Evolutionary conservation across 192 early-diverging fungal species (phyloP).

Genomic region (Podila clonocystis): DNA sequence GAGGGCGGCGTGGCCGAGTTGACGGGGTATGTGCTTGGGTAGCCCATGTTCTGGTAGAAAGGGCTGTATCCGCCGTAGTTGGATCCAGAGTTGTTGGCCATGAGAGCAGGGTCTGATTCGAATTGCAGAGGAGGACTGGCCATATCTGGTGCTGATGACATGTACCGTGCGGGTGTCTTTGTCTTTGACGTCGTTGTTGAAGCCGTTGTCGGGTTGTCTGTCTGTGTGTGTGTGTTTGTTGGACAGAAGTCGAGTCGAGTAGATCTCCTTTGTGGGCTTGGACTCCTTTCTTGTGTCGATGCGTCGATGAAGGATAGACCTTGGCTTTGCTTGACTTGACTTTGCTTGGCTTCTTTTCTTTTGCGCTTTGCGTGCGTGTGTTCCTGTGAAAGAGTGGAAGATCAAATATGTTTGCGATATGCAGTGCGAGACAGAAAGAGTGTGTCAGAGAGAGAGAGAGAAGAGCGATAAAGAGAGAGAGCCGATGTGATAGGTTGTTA

Average conservation of each 20-base stretch:
- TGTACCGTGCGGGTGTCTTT: neutral
- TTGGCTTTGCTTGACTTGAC: neutral
- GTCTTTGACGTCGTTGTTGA: neutral
- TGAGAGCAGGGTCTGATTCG: conserved; percentile 35
- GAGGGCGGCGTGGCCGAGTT: conserved; percentile 2
- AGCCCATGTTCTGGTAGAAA: conserved; percentile 33
- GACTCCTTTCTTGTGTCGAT: neutral
- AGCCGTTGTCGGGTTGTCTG: neutral
- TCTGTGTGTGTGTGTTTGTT: neutral
- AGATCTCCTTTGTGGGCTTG: neutral
- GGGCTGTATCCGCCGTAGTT: conserved; percentile 29
- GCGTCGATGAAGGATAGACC: neutral
- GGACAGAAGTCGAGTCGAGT: neutral
- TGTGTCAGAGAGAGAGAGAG: conserved; percentile 1
- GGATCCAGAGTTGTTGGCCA: conserved; percentile 27
- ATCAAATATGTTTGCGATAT: no score
- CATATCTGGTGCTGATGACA: conserved; percentile 45
- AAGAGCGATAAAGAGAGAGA: neutral
- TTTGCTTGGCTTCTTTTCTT: neutral
- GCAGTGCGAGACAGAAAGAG: neutral
- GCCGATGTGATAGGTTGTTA: neutral
- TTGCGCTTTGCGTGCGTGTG: neutral
- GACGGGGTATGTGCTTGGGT: neutral
- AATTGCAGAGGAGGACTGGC: conserved; percentile 50
- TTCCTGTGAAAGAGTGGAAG: neutral